Conservation (phyloP, 305 asterid genomes). For the Rubia tinctorum region DNA sequence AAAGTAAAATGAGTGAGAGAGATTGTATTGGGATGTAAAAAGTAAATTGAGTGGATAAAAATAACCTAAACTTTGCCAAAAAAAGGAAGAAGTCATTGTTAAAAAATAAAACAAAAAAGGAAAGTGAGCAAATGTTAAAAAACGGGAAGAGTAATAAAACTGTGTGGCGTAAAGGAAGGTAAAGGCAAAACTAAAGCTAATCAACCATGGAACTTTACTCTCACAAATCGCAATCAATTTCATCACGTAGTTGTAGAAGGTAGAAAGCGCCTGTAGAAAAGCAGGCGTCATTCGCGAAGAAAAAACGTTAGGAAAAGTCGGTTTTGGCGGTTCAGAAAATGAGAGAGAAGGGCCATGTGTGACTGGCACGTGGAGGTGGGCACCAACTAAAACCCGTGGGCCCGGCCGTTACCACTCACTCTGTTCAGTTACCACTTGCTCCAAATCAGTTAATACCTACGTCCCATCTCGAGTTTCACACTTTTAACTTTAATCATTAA, state of each 20-base stretch:
- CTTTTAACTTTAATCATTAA: no score
- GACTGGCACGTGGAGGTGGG: conserved; percentile 48
- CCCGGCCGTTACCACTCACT: conserved; percentile 38
- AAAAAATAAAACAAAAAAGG: no score
- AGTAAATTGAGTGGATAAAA: no score
- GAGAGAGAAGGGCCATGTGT: conserved; percentile 11
- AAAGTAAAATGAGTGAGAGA: no score
- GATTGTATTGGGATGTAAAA: no score
- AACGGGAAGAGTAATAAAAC: no score
- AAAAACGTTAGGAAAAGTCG: conserved; percentile 26
- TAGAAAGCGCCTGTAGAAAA: neutral
- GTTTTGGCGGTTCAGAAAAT: conserved; percentile 31
- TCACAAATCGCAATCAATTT: neutral
- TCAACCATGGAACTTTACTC: neutral
- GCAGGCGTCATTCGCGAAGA: neutral
- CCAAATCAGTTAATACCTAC: conserved; percentile 37
- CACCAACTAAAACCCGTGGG: conserved; percentile 15
- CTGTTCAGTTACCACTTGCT: conserved; percentile 10
- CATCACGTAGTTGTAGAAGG: neutral
- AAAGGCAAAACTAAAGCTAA: neutral
- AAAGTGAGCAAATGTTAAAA: no score
- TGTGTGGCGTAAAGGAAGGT: neutral
- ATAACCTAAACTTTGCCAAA: no score
- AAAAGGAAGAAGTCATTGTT: no score
- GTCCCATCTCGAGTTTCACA: no score